A percentile compares a stretch with the other conserved stretches of the same genome.
phyloP scores from a whole-genome alignment of 2,329 filamentous ascomycete genomes.

The Fusarium sp. region DNA sequence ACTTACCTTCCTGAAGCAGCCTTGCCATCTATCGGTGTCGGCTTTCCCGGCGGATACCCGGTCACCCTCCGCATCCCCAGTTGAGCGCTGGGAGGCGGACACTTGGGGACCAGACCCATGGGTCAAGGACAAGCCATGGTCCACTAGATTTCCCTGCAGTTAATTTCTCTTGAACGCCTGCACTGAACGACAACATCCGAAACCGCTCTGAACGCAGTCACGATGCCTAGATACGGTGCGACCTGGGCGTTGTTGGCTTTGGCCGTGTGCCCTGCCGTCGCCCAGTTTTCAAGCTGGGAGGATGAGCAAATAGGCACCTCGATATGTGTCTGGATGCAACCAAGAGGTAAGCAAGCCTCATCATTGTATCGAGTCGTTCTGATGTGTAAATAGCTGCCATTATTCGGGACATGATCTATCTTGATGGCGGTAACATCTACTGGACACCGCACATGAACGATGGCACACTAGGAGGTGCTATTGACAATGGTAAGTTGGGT shows the following conservation, averaged over 20 bases:
- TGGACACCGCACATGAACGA: constrained; percentile 65
- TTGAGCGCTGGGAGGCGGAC: constrained; percentile 12
- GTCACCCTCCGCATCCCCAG: not conserved
- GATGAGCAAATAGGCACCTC: constrained; percentile 65
- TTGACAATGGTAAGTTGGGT: constrained; percentile 56
- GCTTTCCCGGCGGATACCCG: constrained; percentile 3
- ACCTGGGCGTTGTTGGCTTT: constrained; percentile 33
- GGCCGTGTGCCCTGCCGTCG: constrained; percentile 37
- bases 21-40: not conserved
- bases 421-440: constrained; percentile 71
- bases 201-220: constrained; percentile 19
- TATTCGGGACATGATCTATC: constrained; percentile 71
- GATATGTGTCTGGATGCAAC: constrained; percentile 69
- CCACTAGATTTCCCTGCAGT: constrained; percentile 34
- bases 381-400: constrained; percentile 60
- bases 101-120: constrained; percentile 11
- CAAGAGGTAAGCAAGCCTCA: constrained; percentile 51
- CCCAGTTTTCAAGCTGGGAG: constrained; percentile 62
- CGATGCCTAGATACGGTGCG: constrained; percentile 28
- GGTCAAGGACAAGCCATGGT: constrained; percentile 37
- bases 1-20: constrained; percentile 19
- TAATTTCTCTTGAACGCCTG: constrained; percentile 23
- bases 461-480: constrained; percentile 49
- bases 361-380: constrained; percentile 19
- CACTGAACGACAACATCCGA: constrained; percentile 15